Conservation (phyloP, 202 grass and related monocot species). For the Eragrostis tef region DNA sequence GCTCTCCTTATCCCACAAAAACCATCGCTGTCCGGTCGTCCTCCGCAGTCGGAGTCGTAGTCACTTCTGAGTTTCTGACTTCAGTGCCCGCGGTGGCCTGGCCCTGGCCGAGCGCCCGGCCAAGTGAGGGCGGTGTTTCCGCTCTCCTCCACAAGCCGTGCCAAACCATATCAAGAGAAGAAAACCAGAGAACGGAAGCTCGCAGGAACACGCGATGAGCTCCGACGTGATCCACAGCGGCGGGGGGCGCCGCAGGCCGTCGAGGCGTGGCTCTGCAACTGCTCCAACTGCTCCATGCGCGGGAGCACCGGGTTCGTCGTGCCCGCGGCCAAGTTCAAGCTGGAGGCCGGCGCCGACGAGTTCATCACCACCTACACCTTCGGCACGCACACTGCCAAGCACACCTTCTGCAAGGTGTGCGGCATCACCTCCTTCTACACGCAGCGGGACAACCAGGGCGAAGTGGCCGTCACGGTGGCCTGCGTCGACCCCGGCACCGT, state of each 20-base stretch:
- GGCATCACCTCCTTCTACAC: constrained; percentile 89
- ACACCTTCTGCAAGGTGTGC: constrained; percentile 81
- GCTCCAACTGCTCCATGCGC: constrained; percentile 77
- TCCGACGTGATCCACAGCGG: constrained; percentile 41
- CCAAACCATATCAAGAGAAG: too few species aligned
- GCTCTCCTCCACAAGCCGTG: too few species aligned
- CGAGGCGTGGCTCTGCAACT: constrained; percentile 76
- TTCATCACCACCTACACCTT: constrained; percentile 87
- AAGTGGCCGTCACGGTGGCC: constrained; percentile 62
- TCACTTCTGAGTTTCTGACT: too few species aligned
- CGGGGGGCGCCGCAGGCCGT: constrained; percentile 75
- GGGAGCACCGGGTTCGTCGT: constrained; percentile 71
- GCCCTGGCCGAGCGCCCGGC: too few species aligned
- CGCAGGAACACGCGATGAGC: constrained; percentile 33
- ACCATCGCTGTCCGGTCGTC: too few species aligned
- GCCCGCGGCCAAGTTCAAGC: constrained; percentile 61
- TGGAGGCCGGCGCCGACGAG: constrained; percentile 47
- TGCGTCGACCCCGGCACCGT: constrained; percentile 76
- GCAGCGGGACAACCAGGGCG: constrained; percentile 71
- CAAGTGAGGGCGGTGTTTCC: too few species aligned
- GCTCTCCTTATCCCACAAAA: too few species aligned
- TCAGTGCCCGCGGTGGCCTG: too few species aligned
- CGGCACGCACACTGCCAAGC: constrained; percentile 79
- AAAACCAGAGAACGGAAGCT: too few species aligned
- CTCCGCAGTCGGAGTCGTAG: too few species aligned